Base-by-base conservation (phyloP, 2,329 filamentous ascomycete genomes). In the Fusarium mangiferae region DNA sequence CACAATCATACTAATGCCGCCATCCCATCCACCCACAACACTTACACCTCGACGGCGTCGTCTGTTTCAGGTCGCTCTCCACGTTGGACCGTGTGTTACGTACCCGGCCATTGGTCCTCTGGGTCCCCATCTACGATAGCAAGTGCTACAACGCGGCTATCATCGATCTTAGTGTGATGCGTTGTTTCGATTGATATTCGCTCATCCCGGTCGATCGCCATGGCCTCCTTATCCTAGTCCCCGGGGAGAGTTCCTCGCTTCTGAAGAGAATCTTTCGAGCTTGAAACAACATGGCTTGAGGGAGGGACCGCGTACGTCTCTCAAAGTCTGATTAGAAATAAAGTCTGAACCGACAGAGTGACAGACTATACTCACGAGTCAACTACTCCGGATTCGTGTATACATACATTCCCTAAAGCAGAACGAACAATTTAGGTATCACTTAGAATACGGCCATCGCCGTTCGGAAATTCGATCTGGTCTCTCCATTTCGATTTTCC, bases 11-110 rank as follows among this genome's bases (percentile, higher is more conserved):
- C 56, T 36, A 58, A 57, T 68, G 45, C 60, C 62, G 61, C 62
- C 41, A 55, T 62, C 66, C 49, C 61, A 74, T 64, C 36, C 62
- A 36, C 45, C 36, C 51, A 42, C 45, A 66, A n/a, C 39, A 49
- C 62, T 73, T 66, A 54, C 58, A 66, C 56, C 44, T 59, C 38
- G 66, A 75, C 67, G 59, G 66, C 66, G 63, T 75, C 66, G 58
- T 69, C 61, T 64, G 75, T 77, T 77, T 77, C 75, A 77, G 75
- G 75, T 77, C 60, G 62, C 59, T 74, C 65, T 77, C 69, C 70
- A 58, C 61, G 62, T 75, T 73, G 69, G 64, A 66, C 66, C 66
- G 66, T 77, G 72, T 76, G 73, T 62, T 65, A 72, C 64, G 52
- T 66, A 51, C 46, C 49, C 41, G 41, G 36, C 36, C 30, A 30